A percentile compares a stretch with the other conserved stretches of the same genome.
Evolutionary conservation across 2,329 filamentous ascomycete species (phyloP).

Genomic region (Pseudophaeomoniella oleicola): DNA sequence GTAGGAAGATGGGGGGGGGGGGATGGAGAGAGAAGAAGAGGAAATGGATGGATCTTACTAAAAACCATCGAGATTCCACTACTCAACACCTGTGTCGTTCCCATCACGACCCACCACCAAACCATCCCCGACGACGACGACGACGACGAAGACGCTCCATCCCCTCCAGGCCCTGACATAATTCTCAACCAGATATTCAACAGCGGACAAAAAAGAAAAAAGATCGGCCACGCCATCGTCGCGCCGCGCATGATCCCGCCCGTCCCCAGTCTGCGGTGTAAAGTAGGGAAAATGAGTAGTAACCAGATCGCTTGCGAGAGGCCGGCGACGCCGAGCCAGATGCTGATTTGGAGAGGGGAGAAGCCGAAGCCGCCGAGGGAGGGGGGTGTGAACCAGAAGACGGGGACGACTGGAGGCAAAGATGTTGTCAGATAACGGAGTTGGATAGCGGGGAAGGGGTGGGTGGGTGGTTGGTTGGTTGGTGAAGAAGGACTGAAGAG

Average conservation of each 20-base stretch:
- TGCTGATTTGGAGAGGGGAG: conserved; percentile 46
- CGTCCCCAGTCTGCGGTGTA: conserved; percentile 54
- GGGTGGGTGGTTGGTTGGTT: background rate
- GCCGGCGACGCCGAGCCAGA: conserved; percentile 51
- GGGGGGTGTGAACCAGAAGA: conserved; percentile 53
- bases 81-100: conserved; percentile 28
- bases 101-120: background rate
- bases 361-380: conserved; percentile 52
- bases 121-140: no score
- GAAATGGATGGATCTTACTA: conserved; percentile 17
- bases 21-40: background rate
- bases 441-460: background rate
- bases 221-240: conserved; percentile 45
- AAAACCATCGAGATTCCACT: conserved; percentile 54
- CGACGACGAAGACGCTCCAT: no score
- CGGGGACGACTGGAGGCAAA: conserved; percentile 34
- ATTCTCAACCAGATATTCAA: conserved; percentile 41
- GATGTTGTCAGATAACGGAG: background rate
- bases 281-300: conserved; percentile 50
- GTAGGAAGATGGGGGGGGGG: background rate
- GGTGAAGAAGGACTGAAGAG: background rate
- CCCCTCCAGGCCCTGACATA: background rate
- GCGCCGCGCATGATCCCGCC: conserved; percentile 48
- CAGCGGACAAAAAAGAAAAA: conserved; percentile 41
- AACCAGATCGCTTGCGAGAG: conserved; percentile 57